Conservation (phyloP, 805 yeast genomes). For the Cyberlindnera suaveolens region DNA sequence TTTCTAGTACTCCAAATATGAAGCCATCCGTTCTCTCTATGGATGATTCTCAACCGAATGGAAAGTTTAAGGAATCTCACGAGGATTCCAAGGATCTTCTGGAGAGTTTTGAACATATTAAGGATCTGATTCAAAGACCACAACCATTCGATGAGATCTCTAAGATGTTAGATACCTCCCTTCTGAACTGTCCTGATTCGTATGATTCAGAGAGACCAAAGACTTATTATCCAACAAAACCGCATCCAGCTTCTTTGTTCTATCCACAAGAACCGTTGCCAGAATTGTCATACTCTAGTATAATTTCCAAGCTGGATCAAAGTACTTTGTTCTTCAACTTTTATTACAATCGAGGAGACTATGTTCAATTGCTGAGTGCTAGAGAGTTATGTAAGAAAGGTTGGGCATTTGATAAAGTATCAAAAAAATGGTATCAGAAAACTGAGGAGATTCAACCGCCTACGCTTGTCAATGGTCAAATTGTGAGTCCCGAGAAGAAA, state of each 20-base stretch:
- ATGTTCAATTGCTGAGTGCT: constrained; percentile 72
- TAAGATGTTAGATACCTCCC: constrained; percentile 65
- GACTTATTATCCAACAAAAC: constrained; percentile 60
- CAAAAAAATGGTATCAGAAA: constrained; percentile 76
- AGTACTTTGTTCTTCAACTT: constrained; percentile 91
- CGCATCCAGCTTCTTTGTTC: constrained; percentile 84
- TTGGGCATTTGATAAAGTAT: constrained; percentile 73
- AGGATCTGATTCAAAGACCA: constrained; percentile 42
- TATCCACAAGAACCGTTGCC: constrained; percentile 78
- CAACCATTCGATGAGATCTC: constrained; percentile 48
- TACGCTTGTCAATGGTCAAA: constrained; percentile 19
- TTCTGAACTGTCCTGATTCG: constrained; percentile 89
- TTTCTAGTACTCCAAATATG: background rate
- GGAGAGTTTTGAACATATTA: constrained; percentile 26
- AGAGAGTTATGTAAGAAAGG: constrained; percentile 72
- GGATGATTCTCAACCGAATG: background rate
- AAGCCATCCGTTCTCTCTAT: background rate
- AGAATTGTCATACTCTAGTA: constrained; percentile 45
- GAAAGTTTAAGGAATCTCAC: background rate
- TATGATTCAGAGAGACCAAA: constrained; percentile 83
- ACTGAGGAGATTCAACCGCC: constrained; percentile 38
- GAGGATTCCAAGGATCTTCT: constrained; percentile 11
- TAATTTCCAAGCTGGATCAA: constrained; percentile 67
- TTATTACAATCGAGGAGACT: constrained; percentile 70
- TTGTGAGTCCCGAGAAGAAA: constrained; percentile 36